phyloP scores from a whole-genome alignment of 768 basidiomycete species.

The Crucibulum laeve region DNA sequence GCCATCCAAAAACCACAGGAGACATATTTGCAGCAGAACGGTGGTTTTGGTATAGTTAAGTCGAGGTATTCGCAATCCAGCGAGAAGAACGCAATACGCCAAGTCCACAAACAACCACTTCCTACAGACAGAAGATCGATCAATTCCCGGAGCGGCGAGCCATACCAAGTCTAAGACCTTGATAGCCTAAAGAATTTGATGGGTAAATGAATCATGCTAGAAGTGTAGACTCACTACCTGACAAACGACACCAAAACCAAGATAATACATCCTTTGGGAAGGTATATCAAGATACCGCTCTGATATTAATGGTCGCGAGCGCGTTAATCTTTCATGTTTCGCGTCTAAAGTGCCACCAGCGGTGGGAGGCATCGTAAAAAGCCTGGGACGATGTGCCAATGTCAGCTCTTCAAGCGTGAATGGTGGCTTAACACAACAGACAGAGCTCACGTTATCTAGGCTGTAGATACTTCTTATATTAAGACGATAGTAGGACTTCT shows the following conservation, averaged over 20 bases:
- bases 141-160: slow-evolving; percentile 44
- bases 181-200: slow-evolving; percentile 47
- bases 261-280: slow-evolving; percentile 74
- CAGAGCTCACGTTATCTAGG: no score
- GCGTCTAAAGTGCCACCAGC: no score
- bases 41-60: slow-evolving; percentile 63
- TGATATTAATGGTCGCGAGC: slow-evolving; percentile 52
- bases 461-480: no score
- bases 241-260: slow-evolving; percentile 70
- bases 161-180: slow-evolving; percentile 71
- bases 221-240: slow-evolving; percentile 48
- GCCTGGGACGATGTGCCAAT: no score
- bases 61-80: slow-evolving; percentile 69
- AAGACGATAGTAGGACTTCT: no score
- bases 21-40: slow-evolving; percentile 56
- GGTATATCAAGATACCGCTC: slow-evolving; percentile 72
- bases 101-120: slow-evolving; percentile 78
- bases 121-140: slow-evolving; percentile 38
- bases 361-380: no score
- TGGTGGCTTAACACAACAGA: no score
- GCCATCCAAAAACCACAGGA: slow-evolving; percentile 62
- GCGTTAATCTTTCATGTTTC: slow-evolving; percentile 9
- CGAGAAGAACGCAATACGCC: slow-evolving; percentile 50
- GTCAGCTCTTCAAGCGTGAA: no score
- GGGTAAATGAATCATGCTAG: not conserved